phyloP scores from a whole-genome alignment of 2,329 filamentous ascomycete species.

The Penicillium sp. region DNA sequence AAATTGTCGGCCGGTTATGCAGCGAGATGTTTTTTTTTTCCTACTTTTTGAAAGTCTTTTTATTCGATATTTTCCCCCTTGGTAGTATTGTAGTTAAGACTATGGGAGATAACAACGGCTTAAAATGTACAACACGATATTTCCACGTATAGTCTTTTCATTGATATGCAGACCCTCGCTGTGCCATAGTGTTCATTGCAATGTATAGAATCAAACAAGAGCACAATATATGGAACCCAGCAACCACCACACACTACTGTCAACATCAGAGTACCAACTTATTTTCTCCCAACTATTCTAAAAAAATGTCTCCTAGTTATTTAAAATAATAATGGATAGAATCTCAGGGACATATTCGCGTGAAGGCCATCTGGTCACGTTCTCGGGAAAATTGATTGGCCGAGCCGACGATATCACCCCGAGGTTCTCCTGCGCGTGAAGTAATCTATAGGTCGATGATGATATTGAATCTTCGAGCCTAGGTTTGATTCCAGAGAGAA shows the following conservation, averaged over 20 bases:
- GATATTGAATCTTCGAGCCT: not conserved
- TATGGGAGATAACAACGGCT: too few relatives aligned
- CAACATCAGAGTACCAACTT: not conserved
- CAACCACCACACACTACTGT: not conserved
- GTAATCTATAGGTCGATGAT: not conserved
- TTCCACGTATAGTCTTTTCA: too few relatives aligned
- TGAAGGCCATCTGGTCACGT: not conserved
- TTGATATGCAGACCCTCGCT: not conserved
- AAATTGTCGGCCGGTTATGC: not conserved
- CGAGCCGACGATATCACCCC: constrained; percentile 5
- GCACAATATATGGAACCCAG: not conserved
- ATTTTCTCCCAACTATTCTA: not conserved
- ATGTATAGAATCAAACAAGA: not conserved
- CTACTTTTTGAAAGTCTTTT: too few relatives aligned
- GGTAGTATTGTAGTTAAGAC: not conserved
- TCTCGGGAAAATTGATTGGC: not conserved
- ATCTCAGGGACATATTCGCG: not conserved
- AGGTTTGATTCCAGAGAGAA: not conserved
- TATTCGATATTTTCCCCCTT: not conserved
- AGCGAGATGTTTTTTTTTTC: not conserved
- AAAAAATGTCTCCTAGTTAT: not conserved
- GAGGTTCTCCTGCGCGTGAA: not conserved
- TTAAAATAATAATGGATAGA: not conserved
- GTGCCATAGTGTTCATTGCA: not conserved
- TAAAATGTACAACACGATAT: too few relatives aligned